phyloP scores from a whole-genome alignment of 1,284 basidiomycete species.

The Puccinia hordei region DNA sequence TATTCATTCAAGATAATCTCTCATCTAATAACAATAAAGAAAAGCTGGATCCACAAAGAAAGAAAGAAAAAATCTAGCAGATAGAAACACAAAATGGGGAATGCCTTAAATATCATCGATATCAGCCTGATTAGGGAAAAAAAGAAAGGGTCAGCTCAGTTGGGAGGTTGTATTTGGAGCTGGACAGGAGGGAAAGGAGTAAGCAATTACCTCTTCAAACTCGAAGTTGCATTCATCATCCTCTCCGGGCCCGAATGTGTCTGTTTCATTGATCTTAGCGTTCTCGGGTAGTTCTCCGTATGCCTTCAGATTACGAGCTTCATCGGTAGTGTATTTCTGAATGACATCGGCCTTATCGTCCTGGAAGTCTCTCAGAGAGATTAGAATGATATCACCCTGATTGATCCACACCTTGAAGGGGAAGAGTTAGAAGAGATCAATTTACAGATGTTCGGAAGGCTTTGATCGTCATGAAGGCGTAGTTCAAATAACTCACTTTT shows the following conservation, averaged over 20 bases:
- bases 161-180: neutral
- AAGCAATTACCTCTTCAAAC: constrained; percentile 57
- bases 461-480: neutral
- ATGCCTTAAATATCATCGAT: neutral
- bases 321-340: constrained; percentile 96
- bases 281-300: constrained; percentile 97
- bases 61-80: no score
- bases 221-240: constrained; percentile 61
- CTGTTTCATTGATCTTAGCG: constrained; percentile 98
- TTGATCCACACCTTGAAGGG: constrained; percentile 93
- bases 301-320: constrained; percentile 89
- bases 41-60: no score
- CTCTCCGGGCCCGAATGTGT: constrained; percentile 85
- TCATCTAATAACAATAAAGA: no score
- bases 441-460: neutral
- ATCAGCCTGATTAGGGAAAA: neutral
- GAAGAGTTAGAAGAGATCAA: neutral
- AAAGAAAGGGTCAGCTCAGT: neutral
- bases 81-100: no score
- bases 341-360: constrained; percentile 99
- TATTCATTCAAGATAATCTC: no score
- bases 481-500: constrained; percentile 67
- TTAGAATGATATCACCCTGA: constrained; percentile 93
- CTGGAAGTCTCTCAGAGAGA: constrained; percentile 97
- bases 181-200: neutral